These are phyloP conservation scores for Phyllachora maydis DNA, from an alignment of 2,329 filamentous ascomycete species.

Conservation along the genomic window DNA sequence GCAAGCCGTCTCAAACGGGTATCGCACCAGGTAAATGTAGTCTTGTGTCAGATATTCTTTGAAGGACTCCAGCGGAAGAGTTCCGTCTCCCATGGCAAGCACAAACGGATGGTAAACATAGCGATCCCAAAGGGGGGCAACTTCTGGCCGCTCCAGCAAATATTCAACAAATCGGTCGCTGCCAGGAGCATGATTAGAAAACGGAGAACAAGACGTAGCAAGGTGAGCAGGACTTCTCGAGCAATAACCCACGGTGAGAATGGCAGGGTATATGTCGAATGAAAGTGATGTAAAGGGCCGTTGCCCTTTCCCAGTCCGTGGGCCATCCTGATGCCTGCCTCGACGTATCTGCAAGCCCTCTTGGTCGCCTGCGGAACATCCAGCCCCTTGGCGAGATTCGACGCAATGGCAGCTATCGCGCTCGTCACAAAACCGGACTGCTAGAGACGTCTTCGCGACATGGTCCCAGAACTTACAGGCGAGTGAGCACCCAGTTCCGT, in stretches of 20 bases:
- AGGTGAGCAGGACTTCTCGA: neutral
- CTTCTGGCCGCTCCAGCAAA: constrained; percentile 52
- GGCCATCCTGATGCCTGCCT: constrained; percentile 47
- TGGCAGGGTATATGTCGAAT: constrained; percentile 45
- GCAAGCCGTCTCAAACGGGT: neutral
- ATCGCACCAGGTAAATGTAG: constrained; percentile 42
- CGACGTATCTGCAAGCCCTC: constrained; percentile 49
- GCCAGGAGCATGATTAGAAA: constrained; percentile 1
- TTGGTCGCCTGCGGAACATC: constrained; percentile 38
- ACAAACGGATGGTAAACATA: constrained; percentile 77
- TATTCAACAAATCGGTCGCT: constrained; percentile 72
- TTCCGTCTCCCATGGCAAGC: constrained; percentile 52
- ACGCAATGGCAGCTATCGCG: constrained; percentile 45
- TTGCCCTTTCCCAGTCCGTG: constrained; percentile 42
- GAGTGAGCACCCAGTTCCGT: constrained; percentile 86
- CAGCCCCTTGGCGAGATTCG: constrained; percentile 43
- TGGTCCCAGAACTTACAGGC: constrained; percentile 39
- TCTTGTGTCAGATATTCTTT: constrained; percentile 83
- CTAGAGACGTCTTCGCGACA: neutral
- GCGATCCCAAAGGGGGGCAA: constrained; percentile 51
- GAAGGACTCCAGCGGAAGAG: constrained; percentile 55
- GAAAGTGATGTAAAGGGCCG: constrained; percentile 62
- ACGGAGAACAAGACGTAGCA: neutral
- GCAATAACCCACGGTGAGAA: constrained; percentile 44
- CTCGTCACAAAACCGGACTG: neutral